These are phyloP conservation scores for Brassica juncea DNA, from an alignment of 345 rosid species.

Conservation along the genomic window DNA sequence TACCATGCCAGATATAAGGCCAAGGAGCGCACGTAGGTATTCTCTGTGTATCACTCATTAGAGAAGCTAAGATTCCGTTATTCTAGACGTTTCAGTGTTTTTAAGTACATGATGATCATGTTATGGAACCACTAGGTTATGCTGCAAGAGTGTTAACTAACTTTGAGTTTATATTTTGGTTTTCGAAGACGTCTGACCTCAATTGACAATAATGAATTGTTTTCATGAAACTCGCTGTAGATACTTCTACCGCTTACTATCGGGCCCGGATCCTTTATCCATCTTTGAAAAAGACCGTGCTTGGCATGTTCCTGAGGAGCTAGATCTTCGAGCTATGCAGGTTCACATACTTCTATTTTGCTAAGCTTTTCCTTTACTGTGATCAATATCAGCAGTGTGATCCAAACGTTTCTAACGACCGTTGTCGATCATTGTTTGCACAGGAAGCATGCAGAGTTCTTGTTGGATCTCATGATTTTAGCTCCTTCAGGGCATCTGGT, in stretches of 20 bases:
- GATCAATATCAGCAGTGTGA: not conserved
- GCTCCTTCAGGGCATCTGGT: conserved; percentile 93
- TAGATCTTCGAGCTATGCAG: conserved; percentile 82
- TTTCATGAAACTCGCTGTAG: conserved; percentile 40
- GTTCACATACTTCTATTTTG: conserved; percentile 41
- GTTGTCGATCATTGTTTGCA: conserved; percentile 21
- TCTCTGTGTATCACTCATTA: conserved; percentile 35
- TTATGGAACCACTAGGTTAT: conserved; percentile 16
- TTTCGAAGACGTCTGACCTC: not conserved
- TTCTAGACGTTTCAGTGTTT: conserved; percentile 13
- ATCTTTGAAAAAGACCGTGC: conserved; percentile 74
- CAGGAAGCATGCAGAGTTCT: conserved; percentile 97
- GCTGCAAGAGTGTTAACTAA: not conserved
- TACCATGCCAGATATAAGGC: conserved; percentile 92
- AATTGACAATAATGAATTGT: conserved; percentile 1
- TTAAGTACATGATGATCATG: not conserved
- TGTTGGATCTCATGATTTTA: conserved; percentile 85
- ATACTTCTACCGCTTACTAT: conserved; percentile 81
- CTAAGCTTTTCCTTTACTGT: conserved; percentile 8
- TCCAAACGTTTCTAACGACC: not conserved
- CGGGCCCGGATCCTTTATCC: conserved; percentile 74
- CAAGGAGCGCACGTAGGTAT: conserved; percentile 89
- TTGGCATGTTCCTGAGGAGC: conserved; percentile 79
- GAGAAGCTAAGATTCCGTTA: conserved; percentile 13
- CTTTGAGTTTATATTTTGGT: not conserved